Evolutionary conservation across 768 basidiomycete species (phyloP), one percentile per base, ranked within the genome.

Genomic region (Baorangia bicolor): DNA sequence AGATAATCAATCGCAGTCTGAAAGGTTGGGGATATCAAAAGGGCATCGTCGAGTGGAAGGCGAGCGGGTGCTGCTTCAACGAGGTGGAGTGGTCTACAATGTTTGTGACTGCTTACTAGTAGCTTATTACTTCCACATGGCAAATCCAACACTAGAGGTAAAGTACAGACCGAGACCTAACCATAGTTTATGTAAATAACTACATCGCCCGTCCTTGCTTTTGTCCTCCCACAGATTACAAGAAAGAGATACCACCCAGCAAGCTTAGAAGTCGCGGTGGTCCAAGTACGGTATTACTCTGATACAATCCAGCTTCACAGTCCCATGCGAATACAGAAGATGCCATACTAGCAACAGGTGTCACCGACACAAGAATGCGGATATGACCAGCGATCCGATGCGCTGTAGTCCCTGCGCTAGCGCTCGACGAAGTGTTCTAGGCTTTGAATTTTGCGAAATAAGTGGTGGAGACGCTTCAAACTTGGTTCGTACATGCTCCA

Each of bases 91-190:
- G 51, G 52, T 47, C 42, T 46, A 63, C 55, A 49, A 47, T 73
- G 71, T 73, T 70, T 70, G 69, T 54, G 50, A 61, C 50, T 73
- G 69, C 69, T 71, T 71, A 69, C 60, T 56, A 57, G 37, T 20
- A n/a, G 27, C 51, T 51, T 31, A 69, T 59, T 60, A 56, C 53
- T 44, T 57, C 40, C 66, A 66, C 58, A 57, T 58, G 64, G 61
- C 64, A 53, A 53, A 45, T 35, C 41, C 50, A 47, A 47, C 46
- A 52, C 27, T 50, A 57, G 25, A 54, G 49, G 44, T 50, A 55
- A 53, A 37, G 37, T 54, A 56, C 44, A n/a, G n/a, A n/a, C n/a
- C n/a, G 45, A 51, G 40, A 43, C 43, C 47, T 57, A 37, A 58
- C 45, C 37, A 69, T 67, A 64, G 33, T 69, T 67, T 67, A 67